Evolutionary conservation across 2,329 filamentous ascomycete species (phyloP).

Genomic region (Aspergillus brunneoviolaceus): DNA sequence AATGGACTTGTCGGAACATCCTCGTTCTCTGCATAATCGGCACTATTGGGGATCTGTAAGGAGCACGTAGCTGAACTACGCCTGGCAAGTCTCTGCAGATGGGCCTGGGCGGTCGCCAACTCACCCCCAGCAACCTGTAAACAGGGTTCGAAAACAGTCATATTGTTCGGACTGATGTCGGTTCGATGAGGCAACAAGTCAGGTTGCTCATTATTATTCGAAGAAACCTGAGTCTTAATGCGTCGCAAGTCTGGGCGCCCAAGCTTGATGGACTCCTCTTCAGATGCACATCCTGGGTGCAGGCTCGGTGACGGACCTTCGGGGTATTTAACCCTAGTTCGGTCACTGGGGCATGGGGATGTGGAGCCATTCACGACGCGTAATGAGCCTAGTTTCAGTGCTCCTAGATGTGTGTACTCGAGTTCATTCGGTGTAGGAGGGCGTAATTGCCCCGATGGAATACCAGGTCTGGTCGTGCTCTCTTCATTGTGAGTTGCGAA

Average conservation of each 20-base stretch:
- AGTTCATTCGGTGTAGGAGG: slow-evolving; percentile 30
- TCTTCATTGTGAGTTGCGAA: slow-evolving; percentile 17
- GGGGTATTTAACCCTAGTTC: slow-evolving; percentile 22
- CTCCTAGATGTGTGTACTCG: slow-evolving; percentile 42
- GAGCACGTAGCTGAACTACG: slow-evolving; percentile 3
- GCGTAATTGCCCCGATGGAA: slow-evolving; percentile 16
- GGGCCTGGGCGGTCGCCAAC: background rate
- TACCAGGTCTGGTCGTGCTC: slow-evolving; percentile 11
- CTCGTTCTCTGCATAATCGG: slow-evolving; percentile 19
- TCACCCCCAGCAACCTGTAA: background rate
- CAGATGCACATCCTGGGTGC: background rate
- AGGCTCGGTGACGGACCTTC: background rate
- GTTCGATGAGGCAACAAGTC: no score
- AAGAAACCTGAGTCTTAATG: background rate
- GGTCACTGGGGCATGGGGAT: slow-evolving; percentile 41
- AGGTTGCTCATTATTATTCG: background rate
- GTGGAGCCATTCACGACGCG: slow-evolving; percentile 41
- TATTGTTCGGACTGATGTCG: background rate
- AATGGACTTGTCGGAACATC: slow-evolving; percentile 34
- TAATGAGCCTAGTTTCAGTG: slow-evolving; percentile 41
- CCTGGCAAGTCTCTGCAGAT: background rate
- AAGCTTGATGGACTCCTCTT: background rate
- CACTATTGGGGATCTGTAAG: slow-evolving; percentile 21
- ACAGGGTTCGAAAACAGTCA: background rate
- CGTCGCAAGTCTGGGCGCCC: background rate